Evolutionary conservation across 352 stramenopile genomes (phyloP).

Genomic region (Blastocystis sp.): DNA sequence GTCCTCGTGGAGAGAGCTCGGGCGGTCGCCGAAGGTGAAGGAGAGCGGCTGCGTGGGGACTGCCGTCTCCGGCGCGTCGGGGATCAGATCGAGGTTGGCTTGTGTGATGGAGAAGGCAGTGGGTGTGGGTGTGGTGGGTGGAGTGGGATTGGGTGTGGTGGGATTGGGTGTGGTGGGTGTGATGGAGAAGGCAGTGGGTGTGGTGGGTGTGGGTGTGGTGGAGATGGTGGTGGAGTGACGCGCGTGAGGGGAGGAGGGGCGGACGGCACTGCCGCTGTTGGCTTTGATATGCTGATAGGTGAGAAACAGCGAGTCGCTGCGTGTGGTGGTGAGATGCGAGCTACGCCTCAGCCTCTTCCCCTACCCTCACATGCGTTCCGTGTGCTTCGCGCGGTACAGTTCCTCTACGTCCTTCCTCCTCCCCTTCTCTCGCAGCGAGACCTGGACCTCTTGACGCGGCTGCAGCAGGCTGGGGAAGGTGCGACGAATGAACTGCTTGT

Average conservation of each 20-base stretch:
- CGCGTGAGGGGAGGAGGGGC: no score
- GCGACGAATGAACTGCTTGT: constrained; percentile 16
- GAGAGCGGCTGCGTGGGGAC: not conserved
- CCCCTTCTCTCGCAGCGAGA: not conserved
- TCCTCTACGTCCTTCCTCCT: not conserved
- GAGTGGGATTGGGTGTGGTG: no score
- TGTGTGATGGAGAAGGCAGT: not conserved
- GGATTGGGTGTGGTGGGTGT: not conserved
- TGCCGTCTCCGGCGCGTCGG: not conserved
- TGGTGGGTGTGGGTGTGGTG: no score
- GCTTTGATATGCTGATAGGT: not conserved
- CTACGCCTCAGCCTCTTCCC: not conserved
- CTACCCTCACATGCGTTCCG: constrained; percentile 15
- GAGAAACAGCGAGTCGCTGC: constrained; percentile 23
- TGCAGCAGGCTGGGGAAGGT: constrained; percentile 30
- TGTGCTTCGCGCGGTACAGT: constrained; percentile 26
- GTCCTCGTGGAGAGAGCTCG: not conserved
- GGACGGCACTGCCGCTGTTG: not conserved
- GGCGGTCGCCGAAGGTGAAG: not conserved
- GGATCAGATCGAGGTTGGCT: not conserved
- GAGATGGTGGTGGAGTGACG: no score
- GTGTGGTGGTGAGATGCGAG: not conserved
- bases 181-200: no score
- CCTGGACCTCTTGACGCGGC: not conserved
- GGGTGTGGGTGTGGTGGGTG: not conserved